phyloP scores from a whole-genome alignment of 2,329 filamentous ascomycete genomes.

The Exserohilum turcica region DNA sequence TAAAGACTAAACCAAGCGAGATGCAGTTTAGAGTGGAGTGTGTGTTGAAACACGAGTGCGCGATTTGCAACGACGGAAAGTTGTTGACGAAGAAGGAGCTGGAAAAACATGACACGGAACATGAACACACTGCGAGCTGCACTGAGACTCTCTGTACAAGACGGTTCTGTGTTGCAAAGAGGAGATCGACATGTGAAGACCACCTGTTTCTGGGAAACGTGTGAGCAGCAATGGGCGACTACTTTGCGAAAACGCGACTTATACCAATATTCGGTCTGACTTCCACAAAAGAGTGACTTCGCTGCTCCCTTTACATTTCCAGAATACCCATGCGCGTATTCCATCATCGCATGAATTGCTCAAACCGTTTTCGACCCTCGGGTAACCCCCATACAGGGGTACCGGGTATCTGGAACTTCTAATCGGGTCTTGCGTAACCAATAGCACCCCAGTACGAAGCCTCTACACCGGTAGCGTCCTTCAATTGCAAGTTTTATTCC shows the following conservation, averaged over 20 bases:
- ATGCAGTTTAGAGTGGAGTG: constrained; percentile 13
- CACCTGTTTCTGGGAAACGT: constrained; percentile 12
- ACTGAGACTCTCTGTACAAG: constrained; percentile 22
- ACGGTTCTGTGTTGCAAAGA: constrained; percentile 31
- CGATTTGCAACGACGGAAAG: constrained; percentile 26
- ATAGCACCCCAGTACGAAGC: no score
- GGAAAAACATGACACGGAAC: constrained; percentile 32
- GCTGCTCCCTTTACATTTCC: no score
- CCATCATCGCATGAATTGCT: constrained; percentile 1
- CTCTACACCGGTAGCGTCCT: no score
- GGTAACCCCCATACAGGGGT: neutral
- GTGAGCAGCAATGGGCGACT: neutral
- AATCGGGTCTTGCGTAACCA: neutral
- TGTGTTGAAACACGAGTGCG: constrained; percentile 28
- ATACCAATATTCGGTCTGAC: no score
- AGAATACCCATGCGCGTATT: no score
- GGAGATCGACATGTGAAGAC: constrained; percentile 1
- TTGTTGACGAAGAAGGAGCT: constrained; percentile 34
- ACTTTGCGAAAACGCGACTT: no score
- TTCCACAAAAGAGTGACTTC: neutral
- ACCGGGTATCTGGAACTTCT: neutral
- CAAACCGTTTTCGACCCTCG: neutral
- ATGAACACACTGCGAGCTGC: constrained; percentile 30
- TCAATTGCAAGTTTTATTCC: neutral
- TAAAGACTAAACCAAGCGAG: constrained; percentile 13